Conservation (phyloP, 768 basidiomycete genomes). For the Xerocomellus chrysenteron region DNA sequence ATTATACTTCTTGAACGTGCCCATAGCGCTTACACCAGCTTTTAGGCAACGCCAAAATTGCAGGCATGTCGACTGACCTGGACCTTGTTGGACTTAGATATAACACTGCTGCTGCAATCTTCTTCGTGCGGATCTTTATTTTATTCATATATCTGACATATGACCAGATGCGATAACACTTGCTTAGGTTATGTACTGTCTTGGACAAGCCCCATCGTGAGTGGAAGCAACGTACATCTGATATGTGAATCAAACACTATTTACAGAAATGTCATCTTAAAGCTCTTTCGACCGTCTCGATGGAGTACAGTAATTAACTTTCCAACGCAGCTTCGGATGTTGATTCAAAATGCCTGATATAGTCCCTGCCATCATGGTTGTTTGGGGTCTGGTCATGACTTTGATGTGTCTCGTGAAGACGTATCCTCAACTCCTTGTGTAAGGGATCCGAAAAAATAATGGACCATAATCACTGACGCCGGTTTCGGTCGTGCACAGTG, state of each 20-base stretch:
- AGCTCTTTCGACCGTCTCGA: slow-evolving; percentile 32
- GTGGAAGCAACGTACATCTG: slow-evolving; percentile 5
- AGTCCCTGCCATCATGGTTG: slow-evolving; percentile 39
- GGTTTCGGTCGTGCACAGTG: slow-evolving; percentile 17
- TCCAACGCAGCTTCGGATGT: background rate
- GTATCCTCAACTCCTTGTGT: slow-evolving; percentile 30
- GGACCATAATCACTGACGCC: background rate
- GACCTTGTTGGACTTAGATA: slow-evolving; percentile 36
- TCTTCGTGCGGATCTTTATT: slow-evolving; percentile 29
- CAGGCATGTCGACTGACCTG: slow-evolving; percentile 44
- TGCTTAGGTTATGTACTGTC: slow-evolving; percentile 34
- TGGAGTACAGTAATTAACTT: slow-evolving; percentile 26
- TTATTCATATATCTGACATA: background rate
- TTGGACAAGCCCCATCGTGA: slow-evolving; percentile 41
- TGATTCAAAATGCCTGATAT: slow-evolving; percentile 11
- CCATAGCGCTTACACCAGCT: slow-evolving; percentile 3
- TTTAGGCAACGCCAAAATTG: slow-evolving; percentile 44
- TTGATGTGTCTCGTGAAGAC: slow-evolving; percentile 39
- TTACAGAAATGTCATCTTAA: slow-evolving; percentile 38
- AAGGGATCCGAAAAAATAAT: slow-evolving; percentile 4
- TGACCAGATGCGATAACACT: background rate
- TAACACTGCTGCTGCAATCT: slow-evolving; percentile 39
- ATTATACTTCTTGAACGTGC: background rate
- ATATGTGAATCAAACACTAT: background rate
- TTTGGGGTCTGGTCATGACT: slow-evolving; percentile 38